A percentile compares a stretch with the other conserved stretches of the same genome.
phyloP scores from a whole-genome alignment of 208 protist genomes.

The Trypanosoma platydactyli region DNA sequence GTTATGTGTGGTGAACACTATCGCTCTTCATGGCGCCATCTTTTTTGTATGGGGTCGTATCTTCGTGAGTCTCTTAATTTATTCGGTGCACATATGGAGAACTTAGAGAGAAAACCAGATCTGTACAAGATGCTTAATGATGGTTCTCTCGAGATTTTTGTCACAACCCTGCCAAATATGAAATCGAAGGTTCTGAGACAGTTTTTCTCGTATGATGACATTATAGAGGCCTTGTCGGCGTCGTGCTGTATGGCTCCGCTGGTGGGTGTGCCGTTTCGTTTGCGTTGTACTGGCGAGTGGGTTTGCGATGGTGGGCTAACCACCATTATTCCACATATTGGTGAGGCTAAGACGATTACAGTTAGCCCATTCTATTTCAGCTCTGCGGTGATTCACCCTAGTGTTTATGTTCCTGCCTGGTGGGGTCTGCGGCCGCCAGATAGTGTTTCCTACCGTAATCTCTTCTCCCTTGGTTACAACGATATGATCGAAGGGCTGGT shows the following conservation, averaged over 20 bases:
- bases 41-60: slow-evolving; percentile 50
- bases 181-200: slow-evolving; percentile 34
- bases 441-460: slow-evolving; percentile 41
- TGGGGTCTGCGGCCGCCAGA: slow-evolving; percentile 67
- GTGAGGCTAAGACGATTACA: slow-evolving; percentile 57
- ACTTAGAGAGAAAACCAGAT: slow-evolving; percentile 38
- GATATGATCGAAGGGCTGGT: slow-evolving; percentile 79
- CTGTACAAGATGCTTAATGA: slow-evolving; percentile 33
- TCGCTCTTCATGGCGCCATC: slow-evolving; percentile 42
- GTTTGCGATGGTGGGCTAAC: slow-evolving; percentile 71
- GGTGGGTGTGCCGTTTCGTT: slow-evolving; percentile 64
- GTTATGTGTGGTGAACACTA: slow-evolving; percentile 42
- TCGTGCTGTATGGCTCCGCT: slow-evolving; percentile 77
- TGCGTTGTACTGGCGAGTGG: slow-evolving; percentile 65
- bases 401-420: slow-evolving; percentile 69
- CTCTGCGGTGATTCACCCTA: slow-evolving; percentile 60
- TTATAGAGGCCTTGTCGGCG: slow-evolving; percentile 57
- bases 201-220: slow-evolving; percentile 48
- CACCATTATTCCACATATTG: slow-evolving; percentile 65
- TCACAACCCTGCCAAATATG: slow-evolving; percentile 64
- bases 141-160: slow-evolving; percentile 68
- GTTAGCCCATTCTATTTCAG: slow-evolving; percentile 85
- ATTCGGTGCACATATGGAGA: slow-evolving; percentile 42
- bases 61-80: slow-evolving; percentile 37
- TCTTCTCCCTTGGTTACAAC: slow-evolving; percentile 84